Percentiles rank a stretch among this genome's conserved stretches.
Evolutionary conservation across 805 yeast genomes (phyloP).

Genomic region (Lachancea dasiensis): DNA sequence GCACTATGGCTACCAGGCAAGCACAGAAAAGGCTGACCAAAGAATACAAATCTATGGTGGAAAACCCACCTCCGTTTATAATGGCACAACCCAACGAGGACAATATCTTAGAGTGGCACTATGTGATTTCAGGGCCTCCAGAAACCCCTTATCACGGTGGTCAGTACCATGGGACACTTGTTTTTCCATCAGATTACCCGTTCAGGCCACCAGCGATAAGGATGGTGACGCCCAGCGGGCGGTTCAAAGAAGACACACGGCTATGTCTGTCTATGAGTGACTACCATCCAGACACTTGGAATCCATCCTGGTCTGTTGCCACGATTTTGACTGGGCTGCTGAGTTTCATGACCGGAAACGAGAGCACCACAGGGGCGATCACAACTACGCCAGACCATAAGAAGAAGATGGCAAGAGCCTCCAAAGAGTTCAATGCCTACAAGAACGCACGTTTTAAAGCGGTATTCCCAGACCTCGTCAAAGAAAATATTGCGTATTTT

Average conservation of each 20-base stretch:
- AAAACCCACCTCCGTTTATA: conserved; percentile 80
- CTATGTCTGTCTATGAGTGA: conserved; percentile 91
- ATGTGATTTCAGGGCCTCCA: conserved; percentile 86
- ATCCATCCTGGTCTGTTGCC: conserved; percentile 92
- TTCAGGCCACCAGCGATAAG: conserved; percentile 87
- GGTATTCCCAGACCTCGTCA: conserved; percentile 66
- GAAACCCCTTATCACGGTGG: conserved; percentile 82
- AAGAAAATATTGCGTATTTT: conserved; percentile 23
- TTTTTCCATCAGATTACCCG: conserved; percentile 82
- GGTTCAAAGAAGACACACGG: conserved; percentile 75
- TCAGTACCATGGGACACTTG: conserved; percentile 82
- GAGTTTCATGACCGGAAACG: conserved; percentile 89
- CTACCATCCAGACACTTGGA: conserved; percentile 92
- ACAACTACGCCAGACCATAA: conserved; percentile 55
- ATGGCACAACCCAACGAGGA: conserved; percentile 81
- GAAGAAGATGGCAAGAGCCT: conserved; percentile 49
- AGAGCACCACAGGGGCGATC: conserved; percentile 78
- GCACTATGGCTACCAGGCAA: conserved; percentile 38
- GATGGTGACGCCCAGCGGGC: conserved; percentile 86
- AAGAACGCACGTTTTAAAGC: conserved; percentile 51
- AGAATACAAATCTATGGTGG: conserved; percentile 73
- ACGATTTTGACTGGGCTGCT: conserved; percentile 82
- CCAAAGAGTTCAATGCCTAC: conserved; percentile 53
- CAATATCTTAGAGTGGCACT: conserved; percentile 91
- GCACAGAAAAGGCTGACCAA: conserved; percentile 53